A percentile compares a stretch with the other conserved stretches of the same genome.
Conservation (phyloP, 2,329 filamentous ascomycete species). For the Aureobasidium sp. region DNA sequence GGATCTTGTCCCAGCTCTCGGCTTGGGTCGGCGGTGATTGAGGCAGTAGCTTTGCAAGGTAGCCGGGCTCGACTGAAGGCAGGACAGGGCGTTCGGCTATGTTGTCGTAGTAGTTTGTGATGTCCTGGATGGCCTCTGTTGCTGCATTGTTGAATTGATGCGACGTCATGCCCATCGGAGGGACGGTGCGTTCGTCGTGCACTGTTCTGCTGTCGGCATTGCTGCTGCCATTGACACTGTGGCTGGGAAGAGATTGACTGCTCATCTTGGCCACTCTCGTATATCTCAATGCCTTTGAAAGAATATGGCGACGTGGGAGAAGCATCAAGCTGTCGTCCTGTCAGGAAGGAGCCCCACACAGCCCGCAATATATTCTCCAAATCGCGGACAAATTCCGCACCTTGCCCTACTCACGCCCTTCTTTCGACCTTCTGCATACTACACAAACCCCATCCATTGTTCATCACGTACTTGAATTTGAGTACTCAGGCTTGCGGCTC, state of each 20-base stretch:
- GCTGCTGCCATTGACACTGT: neutral
- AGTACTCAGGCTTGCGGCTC: too few species aligned
- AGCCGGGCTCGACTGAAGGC: slow-evolving; percentile 74
- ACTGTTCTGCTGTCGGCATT: neutral
- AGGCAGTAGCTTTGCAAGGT: slow-evolving; percentile 74
- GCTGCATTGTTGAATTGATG: slow-evolving; percentile 72
- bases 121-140: slow-evolving; percentile 73
- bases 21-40: slow-evolving; percentile 55
- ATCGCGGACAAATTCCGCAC: neutral
- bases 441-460: too few species aligned
- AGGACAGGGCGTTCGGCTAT: slow-evolving; percentile 65
- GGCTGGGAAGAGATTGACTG: neutral
- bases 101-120: slow-evolving; percentile 76
- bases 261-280: neutral
- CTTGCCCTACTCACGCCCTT: neutral
- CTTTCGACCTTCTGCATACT: neutral
- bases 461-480: too few species aligned
- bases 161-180: slow-evolving; percentile 60
- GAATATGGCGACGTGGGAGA: neutral
- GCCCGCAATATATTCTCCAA: neutral
- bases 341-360: neutral
- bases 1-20: slow-evolving; percentile 72
- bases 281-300: neutral
- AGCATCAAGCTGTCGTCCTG: neutral
- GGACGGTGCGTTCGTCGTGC: slow-evolving; percentile 24